Base-by-base conservation (phyloP, 208 protist genomes). In the Leptomonas seymouri region DNA sequence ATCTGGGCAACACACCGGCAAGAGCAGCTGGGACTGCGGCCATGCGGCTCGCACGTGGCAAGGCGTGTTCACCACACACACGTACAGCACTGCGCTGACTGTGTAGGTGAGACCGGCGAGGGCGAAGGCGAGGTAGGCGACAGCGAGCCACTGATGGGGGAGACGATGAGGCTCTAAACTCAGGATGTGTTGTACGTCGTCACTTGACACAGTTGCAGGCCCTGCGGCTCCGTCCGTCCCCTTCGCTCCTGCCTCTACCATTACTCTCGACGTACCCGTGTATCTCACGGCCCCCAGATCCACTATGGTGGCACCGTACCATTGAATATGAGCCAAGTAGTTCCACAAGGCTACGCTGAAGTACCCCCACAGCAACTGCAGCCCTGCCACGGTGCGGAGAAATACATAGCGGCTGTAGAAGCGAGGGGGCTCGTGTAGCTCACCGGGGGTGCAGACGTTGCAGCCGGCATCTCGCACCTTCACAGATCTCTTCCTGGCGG, bases 401-500 rank as follows among this genome's bases (percentile, higher is more conserved):
- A 57, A 67, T 2, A 67, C 61, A 16, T 57, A 67, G 61, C 61
- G 61, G 49, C 61, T 67, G 61, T 57, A 67, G 23, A 67, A 57
- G 23, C 46, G 48, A 15, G 61, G 61, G n/a, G 25, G 3, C 15
- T 3, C 48, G 48, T 48, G 21, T 55, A 48, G 2, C n/a, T 48
- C 34, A 3, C 23, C 0, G 15, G 46, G 11, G 1, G 39, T 27
- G 9, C 28, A 15, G 23, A 48, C 55, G 21, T 48, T 25, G 61
- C 61, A 67, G 34, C 61, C 48, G 2, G 48, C 61, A 27, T 67
- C 61, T 28, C 36, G 16, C 61, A 67, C 61, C 14, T 25, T 34
- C 0, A 46, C 49, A 30, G 16, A 11, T 30, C 14, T 41, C 20
- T 27, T 41, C 34, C 23, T 16, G 4, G 4, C 16, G 0, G 46